phyloP scores from a whole-genome alignment of 768 basidiomycete species.

The Macrolepiota fuliginosa region DNA sequence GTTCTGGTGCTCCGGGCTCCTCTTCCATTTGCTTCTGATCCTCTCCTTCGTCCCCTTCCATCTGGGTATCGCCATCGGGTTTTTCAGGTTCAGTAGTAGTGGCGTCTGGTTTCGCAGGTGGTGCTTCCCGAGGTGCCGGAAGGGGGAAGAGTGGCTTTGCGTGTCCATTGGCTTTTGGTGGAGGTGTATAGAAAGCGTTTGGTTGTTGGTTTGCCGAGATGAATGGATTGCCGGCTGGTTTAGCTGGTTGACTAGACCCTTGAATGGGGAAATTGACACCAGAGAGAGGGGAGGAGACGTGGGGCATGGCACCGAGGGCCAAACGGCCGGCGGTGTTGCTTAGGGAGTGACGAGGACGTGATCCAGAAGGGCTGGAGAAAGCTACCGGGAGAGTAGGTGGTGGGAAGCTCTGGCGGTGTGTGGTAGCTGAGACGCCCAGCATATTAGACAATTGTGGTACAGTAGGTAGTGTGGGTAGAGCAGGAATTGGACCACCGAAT shows the following conservation, averaged over 20 bases:
- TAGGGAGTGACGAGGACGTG: slow-evolving; percentile 18
- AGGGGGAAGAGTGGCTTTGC: slow-evolving; percentile 30
- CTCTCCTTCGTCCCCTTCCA: slow-evolving; percentile 17
- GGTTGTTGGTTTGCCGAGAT: slow-evolving; percentile 49
- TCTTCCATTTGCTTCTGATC: slow-evolving; percentile 16
- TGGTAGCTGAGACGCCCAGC: background rate
- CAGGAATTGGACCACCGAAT: slow-evolving; percentile 30
- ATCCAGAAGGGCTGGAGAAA: slow-evolving; percentile 11
- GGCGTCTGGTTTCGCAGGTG: background rate
- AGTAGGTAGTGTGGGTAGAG: slow-evolving; percentile 18
- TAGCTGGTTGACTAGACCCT: slow-evolving; percentile 13
- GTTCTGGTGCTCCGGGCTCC: slow-evolving; percentile 17
- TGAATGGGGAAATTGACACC: slow-evolving; percentile 25
- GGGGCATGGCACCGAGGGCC: slow-evolving; percentile 17
- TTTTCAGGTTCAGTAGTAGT: slow-evolving; percentile 10
- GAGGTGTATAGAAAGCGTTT: slow-evolving; percentile 59
- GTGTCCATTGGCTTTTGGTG: slow-evolving; percentile 40
- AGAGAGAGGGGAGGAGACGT: slow-evolving; percentile 27
- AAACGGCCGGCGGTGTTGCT: slow-evolving; percentile 27
- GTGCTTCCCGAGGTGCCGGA: slow-evolving; percentile 14
- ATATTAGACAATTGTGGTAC: slow-evolving; percentile 1
- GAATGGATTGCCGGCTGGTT: slow-evolving; percentile 30
- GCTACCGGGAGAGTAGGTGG: background rate
- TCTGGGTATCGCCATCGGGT: slow-evolving; percentile 19
- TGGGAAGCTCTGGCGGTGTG: slow-evolving; percentile 27